Percentiles rank a stretch among this genome's conserved stretches.
phyloP scores from a whole-genome alignment of 73 alveolate species.

The Uronychia setigera region DNA sequence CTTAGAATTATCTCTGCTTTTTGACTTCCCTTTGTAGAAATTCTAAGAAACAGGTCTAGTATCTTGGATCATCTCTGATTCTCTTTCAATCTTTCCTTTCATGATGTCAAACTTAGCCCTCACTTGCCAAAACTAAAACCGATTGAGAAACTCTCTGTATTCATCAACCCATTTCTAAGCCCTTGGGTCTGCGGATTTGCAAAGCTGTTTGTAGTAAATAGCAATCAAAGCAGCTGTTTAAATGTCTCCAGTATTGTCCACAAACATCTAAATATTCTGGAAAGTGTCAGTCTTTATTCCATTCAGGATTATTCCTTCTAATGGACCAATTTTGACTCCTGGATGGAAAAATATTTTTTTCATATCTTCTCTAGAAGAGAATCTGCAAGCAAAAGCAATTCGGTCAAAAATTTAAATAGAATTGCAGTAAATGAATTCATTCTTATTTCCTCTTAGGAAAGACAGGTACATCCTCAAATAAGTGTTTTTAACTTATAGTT shows the following conservation, averaged over 20 bases:
- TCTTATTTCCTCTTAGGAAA: neutral
- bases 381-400: neutral
- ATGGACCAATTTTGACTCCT: neutral
- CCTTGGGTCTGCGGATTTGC: neutral
- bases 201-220: neutral
- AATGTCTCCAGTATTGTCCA: neutral
- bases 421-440: neutral
- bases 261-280: neutral
- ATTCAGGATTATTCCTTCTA: neutral
- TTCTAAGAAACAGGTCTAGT: no score
- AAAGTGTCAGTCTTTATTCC: neutral
- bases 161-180: neutral
- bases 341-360: neutral
- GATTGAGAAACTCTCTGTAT: neutral
- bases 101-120: constrained; percentile 3
- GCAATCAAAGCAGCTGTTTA: neutral
- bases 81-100: neutral
- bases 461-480: neutral
- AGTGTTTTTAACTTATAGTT: neutral
- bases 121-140: neutral
- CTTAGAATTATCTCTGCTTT: no score
- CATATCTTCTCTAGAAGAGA: neutral
- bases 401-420: neutral
- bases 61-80: no score
- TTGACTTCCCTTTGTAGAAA: no score